Base-by-base conservation (phyloP, 2,329 filamentous ascomycete genomes). In the Sarocladium strictum region DNA sequence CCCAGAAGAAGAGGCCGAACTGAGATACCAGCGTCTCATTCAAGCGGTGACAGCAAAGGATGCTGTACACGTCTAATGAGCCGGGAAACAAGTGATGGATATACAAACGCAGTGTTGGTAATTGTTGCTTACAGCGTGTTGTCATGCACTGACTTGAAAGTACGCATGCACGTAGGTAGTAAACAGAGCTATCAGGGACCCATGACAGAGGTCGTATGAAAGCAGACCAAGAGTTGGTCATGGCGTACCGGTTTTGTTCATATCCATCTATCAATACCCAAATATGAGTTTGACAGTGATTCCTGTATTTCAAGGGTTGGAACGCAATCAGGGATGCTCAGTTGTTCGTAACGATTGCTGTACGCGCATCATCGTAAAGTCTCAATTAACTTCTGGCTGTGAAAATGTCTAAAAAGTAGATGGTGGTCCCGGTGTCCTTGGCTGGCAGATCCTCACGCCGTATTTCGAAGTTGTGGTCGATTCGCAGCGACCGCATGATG, bases 1-100 rank as follows among this genome's bases (percentile, higher is more conserved):
- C 14, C 47, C 41, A 2, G 57, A 58, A 23, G 55, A 58, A 19
- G 53, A 58, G 26, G 50, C 53, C 19, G 53, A 57, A 27, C 37
- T 35, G 10, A 55, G 53, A 24, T 58, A 58, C 29, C 41, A 51
- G 33, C 47, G 53, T 2, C 55, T 58, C 9, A 58, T 58, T 12
- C 35, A 54, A 14, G 54, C 57, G 3, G 54, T 58, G 15, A 37
- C 57, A 3, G 57, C 57, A 21, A 58, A 54, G 27, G 57, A 56
- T 54, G 53, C 33, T 14, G n/a, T 29, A 7, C 38, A 38, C 14
- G 53, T 54, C 10, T 54, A 26, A 49, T 3, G 47, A n/a, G 4
- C 9, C 29, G 9, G 6, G 43, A 9, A 7, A 38, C n/a, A 15
- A 38, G 5, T 17, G 5, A 5, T 17, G n/a, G 35, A 17, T 6